Percentiles rank a stretch among this genome's conserved stretches.
These are phyloP conservation scores for Neurospora sp. DNA, from an alignment of 495 filamentous ascomycete genomes.

Conservation along the genomic window DNA sequence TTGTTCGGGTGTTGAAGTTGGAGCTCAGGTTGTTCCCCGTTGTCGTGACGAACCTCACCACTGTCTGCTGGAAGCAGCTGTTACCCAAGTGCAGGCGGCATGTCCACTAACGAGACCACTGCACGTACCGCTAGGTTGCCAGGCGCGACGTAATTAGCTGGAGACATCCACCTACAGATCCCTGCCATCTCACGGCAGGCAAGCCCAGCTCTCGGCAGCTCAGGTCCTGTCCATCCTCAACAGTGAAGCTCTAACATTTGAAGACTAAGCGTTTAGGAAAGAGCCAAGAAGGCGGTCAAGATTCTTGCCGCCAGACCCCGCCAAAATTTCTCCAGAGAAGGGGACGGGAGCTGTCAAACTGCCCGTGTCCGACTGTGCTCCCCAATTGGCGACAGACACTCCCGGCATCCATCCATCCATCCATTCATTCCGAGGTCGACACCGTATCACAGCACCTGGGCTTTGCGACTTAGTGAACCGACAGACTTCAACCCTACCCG, in stretches of 20 bases:
- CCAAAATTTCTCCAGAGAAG: slow-evolving; percentile 20
- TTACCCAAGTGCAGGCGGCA: not conserved
- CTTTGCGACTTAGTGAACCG: not conserved
- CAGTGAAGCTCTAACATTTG: not conserved
- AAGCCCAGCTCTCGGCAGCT: not conserved
- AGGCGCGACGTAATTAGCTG: slow-evolving; percentile 21
- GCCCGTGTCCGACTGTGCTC: not conserved
- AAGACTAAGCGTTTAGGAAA: not conserved
- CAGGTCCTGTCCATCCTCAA: not conserved
- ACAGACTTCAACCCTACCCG: not conserved
- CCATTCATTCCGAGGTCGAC: not conserved
- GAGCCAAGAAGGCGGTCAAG: slow-evolving; percentile 11
- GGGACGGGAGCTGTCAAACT: not conserved
- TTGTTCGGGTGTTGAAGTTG: not conserved
- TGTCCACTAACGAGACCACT: not conserved
- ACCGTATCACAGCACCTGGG: not conserved
- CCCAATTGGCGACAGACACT: not conserved
- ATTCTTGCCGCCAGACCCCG: slow-evolving; percentile 22
- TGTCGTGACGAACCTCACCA: not conserved
- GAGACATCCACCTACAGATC: not conserved
- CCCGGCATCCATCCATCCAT: not conserved
- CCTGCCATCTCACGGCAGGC: not conserved
- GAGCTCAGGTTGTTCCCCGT: not conserved
- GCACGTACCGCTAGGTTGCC: slow-evolving; percentile 18
- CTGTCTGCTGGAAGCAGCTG: not conserved